phyloP scores from a whole-genome alignment of 768 basidiomycete genomes.

The Suillus americanus region DNA sequence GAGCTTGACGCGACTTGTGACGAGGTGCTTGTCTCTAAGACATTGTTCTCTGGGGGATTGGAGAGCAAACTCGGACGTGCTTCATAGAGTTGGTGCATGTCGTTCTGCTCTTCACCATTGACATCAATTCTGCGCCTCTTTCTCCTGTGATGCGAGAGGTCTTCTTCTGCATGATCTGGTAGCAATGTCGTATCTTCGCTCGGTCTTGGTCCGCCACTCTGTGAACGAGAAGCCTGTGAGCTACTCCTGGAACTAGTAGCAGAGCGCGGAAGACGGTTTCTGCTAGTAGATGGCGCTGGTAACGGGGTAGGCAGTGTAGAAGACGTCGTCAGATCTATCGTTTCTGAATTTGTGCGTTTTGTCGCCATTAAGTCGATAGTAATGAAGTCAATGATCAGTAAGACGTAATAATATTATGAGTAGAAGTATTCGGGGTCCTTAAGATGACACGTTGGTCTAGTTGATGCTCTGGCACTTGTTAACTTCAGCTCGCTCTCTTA shows the following conservation, averaged over 20 bases:
- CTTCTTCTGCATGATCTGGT: background rate
- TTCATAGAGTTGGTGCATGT: background rate
- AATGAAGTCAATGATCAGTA: too few species aligned
- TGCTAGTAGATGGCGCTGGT: conserved; percentile 11
- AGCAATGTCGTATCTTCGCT: background rate
- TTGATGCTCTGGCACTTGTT: background rate
- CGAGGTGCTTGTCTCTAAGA: background rate
- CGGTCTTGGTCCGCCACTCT: background rate
- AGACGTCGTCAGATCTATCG: conserved; percentile 12
- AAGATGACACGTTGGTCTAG: background rate
- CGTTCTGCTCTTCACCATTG: background rate
- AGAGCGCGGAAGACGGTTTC: conserved; percentile 7
- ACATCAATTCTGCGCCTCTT: conserved; percentile 7
- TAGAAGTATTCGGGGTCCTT: conserved; percentile 1
- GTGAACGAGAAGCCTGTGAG: conserved; percentile 2
- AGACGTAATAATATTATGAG: background rate
- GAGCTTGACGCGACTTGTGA: background rate
- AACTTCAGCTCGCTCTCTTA: background rate
- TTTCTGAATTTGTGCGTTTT: background rate
- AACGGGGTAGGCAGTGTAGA: background rate
- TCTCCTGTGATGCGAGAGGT: background rate
- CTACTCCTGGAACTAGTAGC: conserved; percentile 7
- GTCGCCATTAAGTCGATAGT: background rate
- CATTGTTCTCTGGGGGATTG: background rate
- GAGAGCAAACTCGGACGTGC: background rate